phyloP scores from a whole-genome alignment of 768 basidiomycete species.

The Strobilomyces confusus region DNA sequence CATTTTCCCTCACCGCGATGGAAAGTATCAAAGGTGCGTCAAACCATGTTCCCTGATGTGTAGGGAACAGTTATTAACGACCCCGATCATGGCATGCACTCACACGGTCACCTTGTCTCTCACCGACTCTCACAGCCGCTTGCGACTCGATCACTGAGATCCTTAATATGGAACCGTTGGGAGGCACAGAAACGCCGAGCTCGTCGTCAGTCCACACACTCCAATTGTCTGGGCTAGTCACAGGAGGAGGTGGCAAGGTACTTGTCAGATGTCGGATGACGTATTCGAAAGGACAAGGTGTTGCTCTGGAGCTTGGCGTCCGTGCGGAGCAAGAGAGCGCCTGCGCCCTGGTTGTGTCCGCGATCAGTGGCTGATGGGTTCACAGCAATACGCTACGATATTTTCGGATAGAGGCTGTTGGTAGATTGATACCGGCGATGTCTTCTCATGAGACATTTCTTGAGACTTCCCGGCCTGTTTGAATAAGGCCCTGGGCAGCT shows the following conservation, averaged over 20 bases:
- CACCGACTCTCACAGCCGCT: slow-evolving; percentile 56
- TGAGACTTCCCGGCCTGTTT: slow-evolving; percentile 3
- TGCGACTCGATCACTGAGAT: slow-evolving; percentile 96
- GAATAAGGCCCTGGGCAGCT: slow-evolving; percentile 3
- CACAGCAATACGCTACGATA: neutral
- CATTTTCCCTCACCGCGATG: slow-evolving; percentile 88
- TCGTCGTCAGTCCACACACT: slow-evolving; percentile 90
- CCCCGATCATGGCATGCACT: slow-evolving; percentile 16
- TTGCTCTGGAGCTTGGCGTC: slow-evolving; percentile 87
- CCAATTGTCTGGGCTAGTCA: slow-evolving; percentile 86
- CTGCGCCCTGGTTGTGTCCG: slow-evolving; percentile 83
- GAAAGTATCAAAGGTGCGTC: slow-evolving; percentile 88
- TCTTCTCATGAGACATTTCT: slow-evolving; percentile 12
- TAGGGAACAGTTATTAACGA: slow-evolving; percentile 14
- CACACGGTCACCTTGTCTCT: slow-evolving; percentile 9
- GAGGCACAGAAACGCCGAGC: slow-evolving; percentile 80
- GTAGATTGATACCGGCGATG: slow-evolving; percentile 5
- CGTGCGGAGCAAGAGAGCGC: slow-evolving; percentile 88
- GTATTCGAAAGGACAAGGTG: slow-evolving; percentile 82
- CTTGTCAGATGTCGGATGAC: slow-evolving; percentile 96
- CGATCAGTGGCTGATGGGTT: slow-evolving; percentile 65
- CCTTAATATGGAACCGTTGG: slow-evolving; percentile 94
- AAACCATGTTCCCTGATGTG: slow-evolving; percentile 5
- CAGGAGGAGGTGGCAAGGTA: slow-evolving; percentile 94
- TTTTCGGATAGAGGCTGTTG: slow-evolving; percentile 6